Evolutionary conservation across 2,329 filamentous ascomycete species (phyloP).

Genomic region (Sphaerulina musiva): DNA sequence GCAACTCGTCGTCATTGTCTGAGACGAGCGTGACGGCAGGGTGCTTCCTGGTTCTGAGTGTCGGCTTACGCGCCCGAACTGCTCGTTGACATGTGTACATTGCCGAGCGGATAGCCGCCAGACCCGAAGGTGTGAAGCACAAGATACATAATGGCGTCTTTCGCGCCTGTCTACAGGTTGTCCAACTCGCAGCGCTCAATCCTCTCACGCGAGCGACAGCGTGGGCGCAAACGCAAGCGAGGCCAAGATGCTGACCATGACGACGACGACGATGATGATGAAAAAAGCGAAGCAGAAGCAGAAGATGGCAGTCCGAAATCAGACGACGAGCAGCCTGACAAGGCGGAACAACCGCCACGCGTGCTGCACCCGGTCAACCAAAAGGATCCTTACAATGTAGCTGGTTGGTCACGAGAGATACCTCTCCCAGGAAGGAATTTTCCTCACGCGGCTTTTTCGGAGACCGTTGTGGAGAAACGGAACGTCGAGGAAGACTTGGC

Average conservation of each 20-base stretch:
- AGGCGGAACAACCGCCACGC: slow-evolving; percentile 13
- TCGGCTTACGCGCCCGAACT: slow-evolving; percentile 1
- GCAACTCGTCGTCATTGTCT: neutral
- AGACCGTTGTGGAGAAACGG: slow-evolving; percentile 24
- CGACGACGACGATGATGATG: neutral
- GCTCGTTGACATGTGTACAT: slow-evolving; percentile 7
- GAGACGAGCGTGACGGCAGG: neutral
- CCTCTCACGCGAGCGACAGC: slow-evolving; percentile 25
- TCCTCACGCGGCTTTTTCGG: slow-evolving; percentile 37
- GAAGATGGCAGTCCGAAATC: slow-evolving; percentile 8
- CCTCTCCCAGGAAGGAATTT: slow-evolving; percentile 40
- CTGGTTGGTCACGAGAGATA: slow-evolving; percentile 37
- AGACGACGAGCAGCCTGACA: slow-evolving; percentile 4
- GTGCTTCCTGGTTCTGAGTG: slow-evolving; percentile 1
- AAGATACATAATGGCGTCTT: slow-evolving; percentile 23
- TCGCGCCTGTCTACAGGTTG: slow-evolving; percentile 27
- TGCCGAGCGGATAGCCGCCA: slow-evolving; percentile 1
- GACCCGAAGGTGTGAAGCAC: slow-evolving; percentile 5
- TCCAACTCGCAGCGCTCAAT: slow-evolving; percentile 23
- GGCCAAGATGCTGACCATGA: slow-evolving; percentile 15
- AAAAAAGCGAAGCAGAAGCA: neutral
- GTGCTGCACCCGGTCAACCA: slow-evolving; percentile 25
- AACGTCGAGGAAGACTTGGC: slow-evolving; percentile 38
- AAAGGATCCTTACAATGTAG: slow-evolving; percentile 35
- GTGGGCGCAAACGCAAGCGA: slow-evolving; percentile 26